A percentile compares a stretch with the other conserved stretches of the same genome.
Conservation (phyloP, 2,329 filamentous ascomycete species). For the Penicillium janthinellum region DNA sequence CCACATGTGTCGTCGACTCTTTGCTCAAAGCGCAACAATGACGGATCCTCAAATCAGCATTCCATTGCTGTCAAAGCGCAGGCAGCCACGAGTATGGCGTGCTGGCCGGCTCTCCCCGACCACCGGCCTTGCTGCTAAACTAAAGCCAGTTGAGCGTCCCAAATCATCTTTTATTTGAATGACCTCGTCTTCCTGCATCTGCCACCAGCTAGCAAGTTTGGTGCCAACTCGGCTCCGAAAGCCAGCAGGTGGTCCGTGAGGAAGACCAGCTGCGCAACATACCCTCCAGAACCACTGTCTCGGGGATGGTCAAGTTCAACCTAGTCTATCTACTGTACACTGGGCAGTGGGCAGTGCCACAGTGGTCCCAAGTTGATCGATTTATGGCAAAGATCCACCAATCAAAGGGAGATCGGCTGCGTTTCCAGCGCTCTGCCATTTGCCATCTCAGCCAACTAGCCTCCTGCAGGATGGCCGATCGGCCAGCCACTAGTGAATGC, state of each 20-base stretch:
- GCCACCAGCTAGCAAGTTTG: constrained; percentile 5
- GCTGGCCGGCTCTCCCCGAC: background rate
- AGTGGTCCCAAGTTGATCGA: constrained; percentile 16
- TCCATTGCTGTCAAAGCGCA: constrained; percentile 1
- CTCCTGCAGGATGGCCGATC: constrained; percentile 34
- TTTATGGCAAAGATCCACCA: constrained; percentile 12
- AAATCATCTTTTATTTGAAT: background rate
- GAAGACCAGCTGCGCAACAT: constrained; percentile 26
- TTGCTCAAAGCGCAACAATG: constrained; percentile 2
- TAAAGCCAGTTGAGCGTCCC: background rate
- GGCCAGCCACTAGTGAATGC: constrained; percentile 22
- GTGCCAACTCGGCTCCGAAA: constrained; percentile 15
- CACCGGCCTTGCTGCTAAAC: background rate
- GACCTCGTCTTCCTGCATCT: constrained; percentile 6
- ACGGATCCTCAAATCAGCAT: constrained; percentile 12
- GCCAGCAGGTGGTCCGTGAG: constrained; percentile 15
- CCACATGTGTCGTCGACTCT: constrained; percentile 12
- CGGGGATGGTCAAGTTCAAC: background rate
- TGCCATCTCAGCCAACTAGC: constrained; percentile 35
- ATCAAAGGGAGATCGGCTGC: constrained; percentile 14
- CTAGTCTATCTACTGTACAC: background rate
- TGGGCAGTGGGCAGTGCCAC: background rate
- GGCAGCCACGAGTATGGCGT: background rate
- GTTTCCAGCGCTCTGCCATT: constrained; percentile 24
- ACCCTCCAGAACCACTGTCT: constrained; percentile 11